Base-by-base conservation (phyloP, 2,329 filamentous ascomycete genomes). In the Sclerotinia borealis region DNA sequence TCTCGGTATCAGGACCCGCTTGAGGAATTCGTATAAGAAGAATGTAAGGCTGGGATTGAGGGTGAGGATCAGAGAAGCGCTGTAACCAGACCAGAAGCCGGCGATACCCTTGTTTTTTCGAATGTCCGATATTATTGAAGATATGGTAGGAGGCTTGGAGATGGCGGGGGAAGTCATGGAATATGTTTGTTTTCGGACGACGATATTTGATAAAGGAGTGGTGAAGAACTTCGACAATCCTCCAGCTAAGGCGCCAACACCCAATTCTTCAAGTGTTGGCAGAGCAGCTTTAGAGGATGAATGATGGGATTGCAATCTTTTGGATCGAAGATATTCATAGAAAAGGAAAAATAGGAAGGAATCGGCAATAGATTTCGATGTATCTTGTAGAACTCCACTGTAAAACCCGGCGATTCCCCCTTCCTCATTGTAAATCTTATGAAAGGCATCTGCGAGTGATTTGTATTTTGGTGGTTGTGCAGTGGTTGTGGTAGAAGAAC, bases 71-170 rank as follows among this genome's bases (percentile, higher is more conserved):
- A 96, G 75, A 27, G 84, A 88, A 2, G 92, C 91, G 25, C 89
- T 91, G 75, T 96, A 96, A 0, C 92, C 92, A 0, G 91, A 88
- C 93, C 92, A 96, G 70, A 96, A 88, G 2, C 91, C 92, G 50
- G 79, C 73, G 11, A 92, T 65, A 0, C 92, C 92, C 69, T 88
- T 89, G 73, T 93, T 88, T 1, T 78, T 72, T 47, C 79, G 77
- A 65, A 96, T 93, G 48, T 84, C 80, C 1, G 78, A 75, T 22
- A 87, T 80, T 36, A 91, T 90, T 58, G 88, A 81, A 34, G 75
- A 70, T 4, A 85, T 80, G 3, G 70, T 67, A 1, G 67, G 68
- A 0, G 61, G 54, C 10, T 62, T 34, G 3, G 66, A 72, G 1
- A 74, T 73, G 43, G 77, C 73, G 4, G 77, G 74, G 2, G 77